Conservation (phyloP, 331 rosid genomes). For the Pyracantha coccinea region DNA sequence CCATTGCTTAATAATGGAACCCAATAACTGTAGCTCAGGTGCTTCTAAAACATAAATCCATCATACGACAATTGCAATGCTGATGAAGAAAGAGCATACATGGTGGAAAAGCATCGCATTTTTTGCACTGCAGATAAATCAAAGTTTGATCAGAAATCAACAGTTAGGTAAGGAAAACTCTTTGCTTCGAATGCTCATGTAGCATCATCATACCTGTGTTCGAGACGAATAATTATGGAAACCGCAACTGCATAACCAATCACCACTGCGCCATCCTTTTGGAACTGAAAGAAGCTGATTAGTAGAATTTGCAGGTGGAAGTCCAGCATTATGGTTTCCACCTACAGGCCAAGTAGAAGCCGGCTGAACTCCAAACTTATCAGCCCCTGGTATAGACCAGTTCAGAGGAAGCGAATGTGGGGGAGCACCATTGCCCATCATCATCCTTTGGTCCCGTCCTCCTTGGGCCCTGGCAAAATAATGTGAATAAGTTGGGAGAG, state of each 20-base stretch:
- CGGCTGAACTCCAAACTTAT: conserved; percentile 53
- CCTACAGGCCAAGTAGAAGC: conserved; percentile 49
- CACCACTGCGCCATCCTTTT: conserved; percentile 91
- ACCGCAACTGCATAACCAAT: conserved; percentile 92
- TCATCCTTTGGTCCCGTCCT: conserved; percentile 54
- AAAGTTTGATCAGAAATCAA: conserved; percentile 28
- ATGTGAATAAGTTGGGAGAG: conserved; percentile 65
- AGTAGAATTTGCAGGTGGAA: conserved; percentile 40
- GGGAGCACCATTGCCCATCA: conserved; percentile 48
- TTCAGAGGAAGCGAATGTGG: conserved; percentile 42
- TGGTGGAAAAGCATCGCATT: conserved; percentile 80
- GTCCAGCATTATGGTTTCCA: conserved; percentile 42
- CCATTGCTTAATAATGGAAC: background rate
- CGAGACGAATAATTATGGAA: conserved; percentile 93
- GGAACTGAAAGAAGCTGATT: conserved; percentile 38
- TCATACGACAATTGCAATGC: background rate
- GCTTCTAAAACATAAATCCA: background rate
- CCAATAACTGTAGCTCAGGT: background rate
- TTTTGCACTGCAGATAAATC: conserved; percentile 73
- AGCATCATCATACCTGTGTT: conserved; percentile 47
- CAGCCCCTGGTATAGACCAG: conserved; percentile 58
- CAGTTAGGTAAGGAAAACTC: conserved; percentile 3
- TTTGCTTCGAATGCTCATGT: background rate
- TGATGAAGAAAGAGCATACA: conserved; percentile 35
- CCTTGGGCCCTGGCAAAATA: conserved; percentile 67